Base-by-base conservation (phyloP, 148 eudicot genomes). In the Heliosperma pusillum region DNA sequence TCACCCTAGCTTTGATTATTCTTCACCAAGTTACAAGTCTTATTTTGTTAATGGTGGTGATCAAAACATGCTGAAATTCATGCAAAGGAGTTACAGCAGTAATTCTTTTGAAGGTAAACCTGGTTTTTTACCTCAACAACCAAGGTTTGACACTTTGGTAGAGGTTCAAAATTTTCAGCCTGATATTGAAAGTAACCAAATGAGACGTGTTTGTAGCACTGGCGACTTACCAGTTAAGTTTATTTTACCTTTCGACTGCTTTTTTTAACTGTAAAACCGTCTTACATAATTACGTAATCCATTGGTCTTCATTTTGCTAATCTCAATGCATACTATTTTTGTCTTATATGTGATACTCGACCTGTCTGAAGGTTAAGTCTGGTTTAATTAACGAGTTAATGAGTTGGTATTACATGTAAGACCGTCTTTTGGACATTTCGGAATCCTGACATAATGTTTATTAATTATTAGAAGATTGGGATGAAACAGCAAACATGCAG, bases 151-250 rank as follows among this genome's bases (percentile, higher is more conserved):
- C 62, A 8, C 76, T 40, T 71, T 89, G 2, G 25, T 83, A 3
- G 90, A 92, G 44, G 55, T 42, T 8, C 78, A 73, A 2, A 73
- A 26, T 77, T 73, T 69, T 6, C 57, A 33, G 2, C 59, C 66
- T 10, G 80, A 77, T 24, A 9, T 30, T 60, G 89, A 89, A 45
- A 78, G 27, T 68, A 61, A 78, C 57, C 90, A 87, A 42, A 90
- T 91, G 53, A 83, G 97, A 76, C 87, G 96, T 76, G 96, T 82
- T 79, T 86, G 88, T 84, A 94, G 97, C 80, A 80, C 97, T 5
- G 98, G 96, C 53, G 98, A 94, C 80, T 87, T 94, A 78, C 97
- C 87, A 21, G 98, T 94, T 50, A 84, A 86, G 80, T 36, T 47
- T 58, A 4, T 10, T 11, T 69, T 47, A 30, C n/a, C 53, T 10